phyloP scores from a whole-genome alignment of 257 asterid species.

The Plantago ovata region DNA sequence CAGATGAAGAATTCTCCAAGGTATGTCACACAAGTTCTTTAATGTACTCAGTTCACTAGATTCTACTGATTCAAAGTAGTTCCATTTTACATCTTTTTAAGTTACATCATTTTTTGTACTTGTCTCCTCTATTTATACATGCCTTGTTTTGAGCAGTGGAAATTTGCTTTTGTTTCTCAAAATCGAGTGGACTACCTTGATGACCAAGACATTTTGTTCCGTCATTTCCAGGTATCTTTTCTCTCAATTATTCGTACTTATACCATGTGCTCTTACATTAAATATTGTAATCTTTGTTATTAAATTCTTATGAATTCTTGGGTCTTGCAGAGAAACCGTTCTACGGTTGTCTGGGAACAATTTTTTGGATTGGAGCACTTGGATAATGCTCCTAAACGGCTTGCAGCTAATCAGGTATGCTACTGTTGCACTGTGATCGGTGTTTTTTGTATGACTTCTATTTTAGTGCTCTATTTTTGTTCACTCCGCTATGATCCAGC shows the following conservation, averaged over 20 bases:
- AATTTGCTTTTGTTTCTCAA: constrained; percentile 47
- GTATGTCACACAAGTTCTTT: constrained; percentile 14
- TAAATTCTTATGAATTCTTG: constrained; percentile 4
- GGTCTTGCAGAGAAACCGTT: constrained; percentile 34
- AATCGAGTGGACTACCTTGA: constrained; percentile 52
- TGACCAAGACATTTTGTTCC: constrained; percentile 44
- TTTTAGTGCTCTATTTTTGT: constrained; percentile 1
- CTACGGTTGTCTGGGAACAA: constrained; percentile 47
- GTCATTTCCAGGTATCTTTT: constrained; percentile 48
- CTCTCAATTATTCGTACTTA: neutral
- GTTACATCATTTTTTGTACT: constrained; percentile 7
- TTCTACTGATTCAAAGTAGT: neutral
- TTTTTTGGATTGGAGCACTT: constrained; percentile 61
- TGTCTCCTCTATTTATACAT: constrained; percentile 10
- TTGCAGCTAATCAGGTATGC: constrained; percentile 42
- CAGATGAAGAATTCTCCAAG: constrained; percentile 56
- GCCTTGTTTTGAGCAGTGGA: constrained; percentile 44
- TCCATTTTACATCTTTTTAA: no score
- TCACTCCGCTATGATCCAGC: neutral
- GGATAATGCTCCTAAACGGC: constrained; percentile 42
- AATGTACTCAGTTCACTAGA: neutral
- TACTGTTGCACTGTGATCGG: constrained; percentile 9
- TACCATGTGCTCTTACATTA: neutral
- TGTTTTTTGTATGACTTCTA: constrained; percentile 3
- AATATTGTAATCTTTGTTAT: neutral